These are phyloP conservation scores for Wallacemonas sp. DNA, from an alignment of 208 protist species.

Conservation along the genomic window DNA sequence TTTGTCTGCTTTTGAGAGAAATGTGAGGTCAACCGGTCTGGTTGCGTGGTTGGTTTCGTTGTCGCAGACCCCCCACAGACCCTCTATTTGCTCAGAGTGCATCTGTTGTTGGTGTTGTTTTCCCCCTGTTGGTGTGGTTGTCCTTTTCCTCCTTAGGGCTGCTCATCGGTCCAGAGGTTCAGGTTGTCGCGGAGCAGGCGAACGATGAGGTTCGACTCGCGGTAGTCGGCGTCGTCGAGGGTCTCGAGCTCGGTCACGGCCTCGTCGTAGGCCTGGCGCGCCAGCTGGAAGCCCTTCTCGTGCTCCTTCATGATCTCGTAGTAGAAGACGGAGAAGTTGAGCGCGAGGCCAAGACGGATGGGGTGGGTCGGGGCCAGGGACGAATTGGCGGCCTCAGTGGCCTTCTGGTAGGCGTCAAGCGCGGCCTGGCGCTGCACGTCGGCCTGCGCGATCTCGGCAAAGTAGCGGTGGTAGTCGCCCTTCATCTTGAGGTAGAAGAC, in stretches of 20 bases:
- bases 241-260: constrained; percentile 97
- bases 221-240: constrained; percentile 98
- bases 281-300: constrained; percentile 93
- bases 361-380: constrained; percentile 96
- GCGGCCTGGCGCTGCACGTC: constrained; percentile 84
- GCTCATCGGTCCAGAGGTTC: constrained; percentile 98
- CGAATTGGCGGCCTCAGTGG: constrained; percentile 84
- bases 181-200: constrained; percentile 99
- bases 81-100: too few relatives aligned
- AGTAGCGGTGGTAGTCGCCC: constrained; percentile 97
- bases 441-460: constrained; percentile 96
- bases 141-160: constrained; percentile 29
- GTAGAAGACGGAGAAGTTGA: constrained; percentile 99
- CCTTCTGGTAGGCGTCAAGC: constrained; percentile 90
- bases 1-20: neutral
- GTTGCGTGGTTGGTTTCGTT: too few relatives aligned
- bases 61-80: too few relatives aligned
- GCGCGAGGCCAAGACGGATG: constrained; percentile 98
- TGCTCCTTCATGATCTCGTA: constrained; percentile 99
- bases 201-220: constrained; percentile 99
- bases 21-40: too few relatives aligned
- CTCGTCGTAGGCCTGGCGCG: constrained; percentile 95
- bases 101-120: neutral
- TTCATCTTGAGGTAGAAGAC: constrained; percentile 97
- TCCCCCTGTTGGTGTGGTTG: neutral